These are phyloP conservation scores for Arabidopsis hybrid DNA, from an alignment of 441 rosid genomes.

Conservation along the genomic window DNA sequence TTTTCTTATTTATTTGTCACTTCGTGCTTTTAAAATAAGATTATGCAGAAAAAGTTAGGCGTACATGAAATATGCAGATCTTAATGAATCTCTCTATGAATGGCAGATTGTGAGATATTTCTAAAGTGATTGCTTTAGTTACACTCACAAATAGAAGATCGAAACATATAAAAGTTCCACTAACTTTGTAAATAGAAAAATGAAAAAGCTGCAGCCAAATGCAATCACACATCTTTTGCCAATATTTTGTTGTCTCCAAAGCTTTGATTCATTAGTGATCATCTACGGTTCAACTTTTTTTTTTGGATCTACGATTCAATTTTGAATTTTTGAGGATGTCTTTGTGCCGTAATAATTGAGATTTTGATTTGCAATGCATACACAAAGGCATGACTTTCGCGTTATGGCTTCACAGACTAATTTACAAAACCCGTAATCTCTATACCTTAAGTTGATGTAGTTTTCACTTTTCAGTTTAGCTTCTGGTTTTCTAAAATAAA, in stretches of 20 bases:
- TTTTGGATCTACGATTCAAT: not conserved
- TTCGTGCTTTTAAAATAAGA: not conserved
- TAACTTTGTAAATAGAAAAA: conserved; percentile 25
- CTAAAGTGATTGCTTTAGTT: conserved; percentile 24
- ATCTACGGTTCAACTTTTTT: not conserved
- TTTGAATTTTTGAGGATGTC: too few species aligned
- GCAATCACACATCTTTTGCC: conserved; percentile 27
- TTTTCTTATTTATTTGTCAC: not conserved
- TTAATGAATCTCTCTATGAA: conserved; percentile 29
- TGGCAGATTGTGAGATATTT: conserved; percentile 28
- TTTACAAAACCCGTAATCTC: too few species aligned
- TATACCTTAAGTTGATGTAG: too few species aligned
- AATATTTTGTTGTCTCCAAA: not conserved
- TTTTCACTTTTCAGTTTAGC: too few species aligned
- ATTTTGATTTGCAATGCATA: too few species aligned
- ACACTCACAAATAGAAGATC: conserved; percentile 4
- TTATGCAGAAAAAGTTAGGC: conserved; percentile 19
- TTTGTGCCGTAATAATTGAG: too few species aligned
- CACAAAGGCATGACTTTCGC: too few species aligned
- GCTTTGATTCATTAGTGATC: not conserved
- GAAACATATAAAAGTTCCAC: conserved; percentile 25
- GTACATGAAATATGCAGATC: conserved; percentile 28
- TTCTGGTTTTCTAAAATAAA: too few species aligned
- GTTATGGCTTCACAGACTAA: too few species aligned
- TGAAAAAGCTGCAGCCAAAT: conserved; percentile 26